Evolutionary conservation across 2,329 filamentous ascomycete genomes (phyloP).

Genomic region (Aureobasidium leucospermi): DNA sequence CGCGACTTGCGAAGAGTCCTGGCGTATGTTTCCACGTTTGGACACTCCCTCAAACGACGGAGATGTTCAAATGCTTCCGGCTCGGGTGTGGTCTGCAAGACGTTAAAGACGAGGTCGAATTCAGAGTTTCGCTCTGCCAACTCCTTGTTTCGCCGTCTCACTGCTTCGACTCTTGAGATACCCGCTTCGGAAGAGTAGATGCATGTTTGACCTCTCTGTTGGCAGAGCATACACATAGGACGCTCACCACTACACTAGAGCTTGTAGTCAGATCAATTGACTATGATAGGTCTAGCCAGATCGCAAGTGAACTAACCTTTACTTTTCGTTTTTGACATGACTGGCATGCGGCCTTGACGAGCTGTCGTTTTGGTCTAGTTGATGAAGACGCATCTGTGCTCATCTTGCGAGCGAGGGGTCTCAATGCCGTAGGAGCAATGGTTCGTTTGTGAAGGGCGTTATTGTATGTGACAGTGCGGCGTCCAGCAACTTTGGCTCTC

Average conservation of each 20-base stretch:
- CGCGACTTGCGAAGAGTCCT: neutral
- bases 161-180: slow-evolving; percentile 6
- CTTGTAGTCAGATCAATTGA: neutral
- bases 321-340: slow-evolving; percentile 13
- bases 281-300: neutral
- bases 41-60: neutral
- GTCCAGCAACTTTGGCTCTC: neutral
- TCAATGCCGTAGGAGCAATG: neutral
- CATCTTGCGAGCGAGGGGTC: neutral
- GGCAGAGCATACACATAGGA: slow-evolving; percentile 7
- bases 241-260: slow-evolving; percentile 12
- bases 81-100: neutral
- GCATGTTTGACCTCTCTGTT: slow-evolving; percentile 3
- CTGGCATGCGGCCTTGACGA: slow-evolving; percentile 11
- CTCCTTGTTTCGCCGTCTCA: slow-evolving; percentile 11
- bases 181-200: slow-evolving; percentile 11
- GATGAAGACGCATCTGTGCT: neutral
- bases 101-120: slow-evolving; percentile 1
- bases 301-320: neutral
- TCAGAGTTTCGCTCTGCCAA: slow-evolving; percentile 7
- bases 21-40: neutral
- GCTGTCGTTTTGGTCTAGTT: slow-evolving; percentile 6
- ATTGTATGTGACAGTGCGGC: neutral
- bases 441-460: neutral
- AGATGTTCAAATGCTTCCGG: slow-evolving; percentile 4